Evolutionary conservation across 371 early-diverging fungal genomes (phyloP).

Genomic region (Syncephalastrum monosporum): DNA sequence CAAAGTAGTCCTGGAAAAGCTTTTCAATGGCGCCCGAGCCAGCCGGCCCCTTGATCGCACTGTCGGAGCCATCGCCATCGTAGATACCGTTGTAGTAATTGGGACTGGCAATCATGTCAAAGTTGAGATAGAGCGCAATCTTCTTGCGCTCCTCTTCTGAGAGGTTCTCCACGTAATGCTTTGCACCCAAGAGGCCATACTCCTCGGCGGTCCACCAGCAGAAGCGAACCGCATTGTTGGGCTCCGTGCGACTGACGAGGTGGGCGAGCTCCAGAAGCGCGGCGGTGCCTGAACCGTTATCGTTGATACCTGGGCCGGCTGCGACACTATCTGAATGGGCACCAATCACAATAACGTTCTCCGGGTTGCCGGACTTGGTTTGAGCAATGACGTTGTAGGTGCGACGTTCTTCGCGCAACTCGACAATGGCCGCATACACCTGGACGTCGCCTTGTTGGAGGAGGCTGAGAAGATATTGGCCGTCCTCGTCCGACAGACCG

Average conservation of each 20-base stretch:
- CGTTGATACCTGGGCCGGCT: conserved; percentile 69
- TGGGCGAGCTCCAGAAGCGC: conserved; percentile 66
- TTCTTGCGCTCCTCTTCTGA: conserved; percentile 31
- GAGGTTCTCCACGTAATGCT: conserved; percentile 48
- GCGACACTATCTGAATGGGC: conserved; percentile 57
- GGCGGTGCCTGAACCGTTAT: conserved; percentile 71
- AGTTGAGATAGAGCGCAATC: conserved; percentile 67
- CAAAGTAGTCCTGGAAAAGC: conserved; percentile 60
- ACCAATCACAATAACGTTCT: conserved; percentile 23
- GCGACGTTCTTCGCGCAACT: conserved; percentile 16
- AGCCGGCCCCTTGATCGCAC: conserved; percentile 28
- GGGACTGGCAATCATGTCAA: conserved; percentile 80
- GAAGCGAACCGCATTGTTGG: conserved; percentile 42
- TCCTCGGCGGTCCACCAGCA: conserved; percentile 82
- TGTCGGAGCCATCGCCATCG: conserved; percentile 36
- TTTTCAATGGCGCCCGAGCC: conserved; percentile 52
- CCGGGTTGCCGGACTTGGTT: conserved; percentile 11
- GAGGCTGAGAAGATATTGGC: conserved; percentile 5
- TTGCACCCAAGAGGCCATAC: conserved; percentile 74
- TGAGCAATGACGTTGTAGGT: conserved; percentile 20
- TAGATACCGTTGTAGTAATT: conserved; percentile 62
- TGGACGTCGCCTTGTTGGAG: conserved; percentile 5
- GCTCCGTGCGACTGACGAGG: conserved; percentile 28
- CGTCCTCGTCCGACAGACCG: conserved; percentile 16
- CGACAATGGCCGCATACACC: conserved; percentile 11